phyloP scores from a whole-genome alignment of 768 basidiomycete genomes.

The Fistulinella prunicolor region DNA sequence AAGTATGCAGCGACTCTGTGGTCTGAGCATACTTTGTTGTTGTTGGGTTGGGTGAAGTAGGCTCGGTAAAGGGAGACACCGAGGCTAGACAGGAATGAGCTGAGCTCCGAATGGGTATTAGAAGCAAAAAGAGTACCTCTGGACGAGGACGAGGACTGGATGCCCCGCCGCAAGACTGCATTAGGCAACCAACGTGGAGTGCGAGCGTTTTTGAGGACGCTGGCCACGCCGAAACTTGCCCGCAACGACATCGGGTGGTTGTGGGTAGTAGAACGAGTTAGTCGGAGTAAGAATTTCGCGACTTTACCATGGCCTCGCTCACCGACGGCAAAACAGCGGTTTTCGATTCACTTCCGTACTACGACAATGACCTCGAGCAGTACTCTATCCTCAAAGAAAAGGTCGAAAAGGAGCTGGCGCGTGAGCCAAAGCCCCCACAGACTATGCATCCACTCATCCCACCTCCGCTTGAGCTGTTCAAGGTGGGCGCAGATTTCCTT shows the following conservation, averaged over 20 bases:
- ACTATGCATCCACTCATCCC: conserved; percentile 70
- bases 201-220: conserved; percentile 41
- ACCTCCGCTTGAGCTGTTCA: conserved; percentile 61
- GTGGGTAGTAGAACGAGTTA: conserved; percentile 1
- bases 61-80: conserved; percentile 80
- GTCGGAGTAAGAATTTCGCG: conserved; percentile 30
- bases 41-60: conserved; percentile 85
- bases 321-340: conserved; percentile 29
- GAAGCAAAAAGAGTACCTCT: conserved; percentile 40
- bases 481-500: conserved; percentile 42
- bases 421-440: conserved; percentile 60
- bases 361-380: conserved; percentile 87
- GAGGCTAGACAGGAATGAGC: conserved; percentile 45
- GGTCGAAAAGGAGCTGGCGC: conserved; percentile 73
- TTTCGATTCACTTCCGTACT: conserved; percentile 90
- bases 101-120: background rate
- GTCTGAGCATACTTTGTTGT: conserved; percentile 67
- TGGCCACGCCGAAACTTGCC: conserved; percentile 42
- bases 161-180: conserved; percentile 34
- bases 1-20: conserved; percentile 80
- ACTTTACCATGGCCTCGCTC: conserved; percentile 27
- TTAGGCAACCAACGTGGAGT: conserved; percentile 31
- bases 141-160: conserved; percentile 46
- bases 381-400: conserved; percentile 68
- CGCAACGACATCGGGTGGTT: conserved; percentile 41